These are phyloP conservation scores for Aspergillus sp. DNA, from an alignment of 2,329 filamentous ascomycete species.

Conservation along the genomic window DNA sequence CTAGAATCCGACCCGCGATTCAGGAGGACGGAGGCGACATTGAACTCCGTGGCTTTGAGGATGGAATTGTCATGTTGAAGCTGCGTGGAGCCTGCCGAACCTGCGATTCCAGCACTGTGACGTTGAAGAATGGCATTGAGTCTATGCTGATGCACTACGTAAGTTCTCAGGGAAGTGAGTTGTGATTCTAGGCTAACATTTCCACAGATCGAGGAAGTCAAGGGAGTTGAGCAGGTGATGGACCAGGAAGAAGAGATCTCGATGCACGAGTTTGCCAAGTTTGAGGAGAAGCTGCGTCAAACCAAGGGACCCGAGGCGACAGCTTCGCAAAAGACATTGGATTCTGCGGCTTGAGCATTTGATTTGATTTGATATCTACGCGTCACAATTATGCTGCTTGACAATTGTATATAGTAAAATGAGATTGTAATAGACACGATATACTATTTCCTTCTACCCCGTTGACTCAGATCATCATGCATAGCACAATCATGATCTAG, in stretches of 20 bases:
- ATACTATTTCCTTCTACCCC: no score
- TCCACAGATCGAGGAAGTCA: slow-evolving; percentile 83
- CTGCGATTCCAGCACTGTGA: slow-evolving; percentile 95
- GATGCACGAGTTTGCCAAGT: slow-evolving; percentile 82
- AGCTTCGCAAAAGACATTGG: slow-evolving; percentile 43
- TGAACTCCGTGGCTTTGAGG: slow-evolving; percentile 84
- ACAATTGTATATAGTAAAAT: no score
- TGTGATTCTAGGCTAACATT: slow-evolving; percentile 11
- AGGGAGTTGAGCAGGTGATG: slow-evolving; percentile 83
- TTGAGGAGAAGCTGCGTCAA: slow-evolving; percentile 75
- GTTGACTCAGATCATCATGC: no score
- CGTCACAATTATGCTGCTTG: not conserved
- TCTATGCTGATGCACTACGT: slow-evolving; percentile 97
- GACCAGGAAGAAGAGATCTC: slow-evolving; percentile 90
- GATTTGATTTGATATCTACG: slow-evolving; percentile 1
- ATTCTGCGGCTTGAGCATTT: slow-evolving; percentile 37
- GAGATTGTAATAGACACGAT: no score
- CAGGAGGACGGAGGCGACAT: slow-evolving; percentile 98
- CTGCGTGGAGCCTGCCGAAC: slow-evolving; percentile 89
- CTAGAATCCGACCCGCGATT: slow-evolving; percentile 87
- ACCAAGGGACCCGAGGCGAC: slow-evolving; percentile 51
- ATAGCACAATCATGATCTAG: no score
- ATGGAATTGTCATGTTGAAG: slow-evolving; percentile 81
- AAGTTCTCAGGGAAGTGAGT: slow-evolving; percentile 37
- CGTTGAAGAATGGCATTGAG: slow-evolving; percentile 95